These are phyloP conservation scores for Tetraselmis chui DNA, from an alignment of 139 green algal genomes.

Conservation along the genomic window DNA sequence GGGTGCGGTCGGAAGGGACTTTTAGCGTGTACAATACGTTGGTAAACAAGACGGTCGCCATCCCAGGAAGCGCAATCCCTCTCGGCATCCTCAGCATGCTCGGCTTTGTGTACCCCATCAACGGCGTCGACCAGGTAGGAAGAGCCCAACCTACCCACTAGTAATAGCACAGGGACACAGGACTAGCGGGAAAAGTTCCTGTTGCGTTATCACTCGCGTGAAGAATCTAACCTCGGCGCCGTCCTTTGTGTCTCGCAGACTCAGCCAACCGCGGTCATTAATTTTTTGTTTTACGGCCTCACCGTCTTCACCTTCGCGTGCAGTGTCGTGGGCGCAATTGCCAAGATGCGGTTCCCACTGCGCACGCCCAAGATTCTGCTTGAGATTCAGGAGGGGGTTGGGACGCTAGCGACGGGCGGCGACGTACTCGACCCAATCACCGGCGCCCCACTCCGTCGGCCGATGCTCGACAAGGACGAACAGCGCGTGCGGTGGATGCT, in stretches of 20 bases:
- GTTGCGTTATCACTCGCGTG: too few relatives aligned
- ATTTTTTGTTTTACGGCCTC: not conserved
- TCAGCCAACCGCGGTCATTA: not conserved
- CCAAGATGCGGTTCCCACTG: not conserved
- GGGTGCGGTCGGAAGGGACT: constrained; percentile 13
- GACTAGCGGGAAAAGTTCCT: too few relatives aligned
- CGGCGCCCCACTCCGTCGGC: not conserved
- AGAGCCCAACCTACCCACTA: too few relatives aligned
- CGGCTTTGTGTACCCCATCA: constrained; percentile 23
- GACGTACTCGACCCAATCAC: not conserved
- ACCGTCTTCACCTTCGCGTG: not conserved
- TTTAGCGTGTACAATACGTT: constrained; percentile 30
- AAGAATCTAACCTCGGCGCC: too few relatives aligned
- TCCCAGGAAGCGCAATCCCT: constrained; percentile 23
- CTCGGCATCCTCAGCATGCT: constrained; percentile 26
- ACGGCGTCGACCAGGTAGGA: constrained; percentile 9
- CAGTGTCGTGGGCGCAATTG: not conserved
- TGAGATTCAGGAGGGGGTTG: not conserved
- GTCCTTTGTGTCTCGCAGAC: not conserved
- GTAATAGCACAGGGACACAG: too few relatives aligned
- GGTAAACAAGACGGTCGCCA: constrained; percentile 33
- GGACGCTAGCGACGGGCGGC: not conserved
- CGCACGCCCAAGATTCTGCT: not conserved
- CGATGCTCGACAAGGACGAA: not conserved
- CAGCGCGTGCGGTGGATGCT: not conserved